phyloP scores from a whole-genome alignment of 202 grass and related monocot genomes.

The Dendrocalamus latiflorus region DNA sequence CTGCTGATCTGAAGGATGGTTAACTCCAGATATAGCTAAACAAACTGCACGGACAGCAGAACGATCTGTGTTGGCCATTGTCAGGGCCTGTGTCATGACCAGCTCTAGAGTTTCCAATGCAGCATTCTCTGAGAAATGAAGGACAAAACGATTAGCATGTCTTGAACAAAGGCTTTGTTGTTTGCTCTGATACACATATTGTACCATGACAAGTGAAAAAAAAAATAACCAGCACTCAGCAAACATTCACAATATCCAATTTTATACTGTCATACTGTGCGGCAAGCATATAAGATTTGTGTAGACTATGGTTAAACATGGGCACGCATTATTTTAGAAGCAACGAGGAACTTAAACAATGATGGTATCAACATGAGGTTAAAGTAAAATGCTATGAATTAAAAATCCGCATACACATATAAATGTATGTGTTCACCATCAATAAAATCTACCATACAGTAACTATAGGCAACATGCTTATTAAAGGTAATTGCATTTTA shows the following conservation, averaged over 20 bases:
- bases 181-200: neutral
- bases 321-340: neutral
- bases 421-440: neutral
- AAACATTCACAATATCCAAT: neutral
- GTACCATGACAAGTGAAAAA: neutral
- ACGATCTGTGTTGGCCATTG: too few species aligned
- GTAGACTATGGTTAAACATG: neutral
- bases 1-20: too few species aligned
- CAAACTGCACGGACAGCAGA: too few species aligned
- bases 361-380: neutral
- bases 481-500: neutral
- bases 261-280: neutral
- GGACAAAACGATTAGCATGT: conserved; percentile 11
- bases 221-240: neutral
- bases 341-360: neutral
- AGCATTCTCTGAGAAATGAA: too few species aligned
- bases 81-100: too few species aligned
- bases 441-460: neutral
- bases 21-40: conserved; percentile 76
- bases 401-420: neutral
- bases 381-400: neutral
- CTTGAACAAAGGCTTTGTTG: neutral
- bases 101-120: too few species aligned
- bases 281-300: neutral
- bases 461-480: neutral